phyloP scores from a whole-genome alignment of 148 eudicot species.

The Gaultheria prostrata region DNA sequence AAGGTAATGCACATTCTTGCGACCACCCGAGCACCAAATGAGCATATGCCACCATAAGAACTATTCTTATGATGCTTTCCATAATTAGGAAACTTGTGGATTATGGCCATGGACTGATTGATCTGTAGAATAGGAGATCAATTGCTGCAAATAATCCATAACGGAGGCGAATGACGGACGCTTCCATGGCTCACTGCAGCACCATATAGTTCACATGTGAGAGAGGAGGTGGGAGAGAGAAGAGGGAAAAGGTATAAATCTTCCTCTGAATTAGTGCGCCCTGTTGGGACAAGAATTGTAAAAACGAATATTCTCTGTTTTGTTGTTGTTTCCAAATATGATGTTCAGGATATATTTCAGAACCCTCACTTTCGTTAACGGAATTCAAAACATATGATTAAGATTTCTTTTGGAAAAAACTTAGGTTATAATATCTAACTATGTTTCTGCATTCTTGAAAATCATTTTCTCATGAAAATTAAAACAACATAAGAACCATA shows the following conservation, averaged over 20 bases:
- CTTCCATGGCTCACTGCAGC: constrained; percentile 68
- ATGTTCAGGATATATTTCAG: background rate
- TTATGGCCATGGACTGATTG: constrained; percentile 49
- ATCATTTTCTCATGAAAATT: background rate
- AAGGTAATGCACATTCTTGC: background rate
- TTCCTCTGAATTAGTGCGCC: background rate
- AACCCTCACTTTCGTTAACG: background rate
- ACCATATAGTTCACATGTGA: background rate
- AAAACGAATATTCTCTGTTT: background rate
- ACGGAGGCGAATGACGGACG: constrained; percentile 83
- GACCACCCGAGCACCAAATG: background rate
- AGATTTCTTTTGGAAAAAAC: background rate
- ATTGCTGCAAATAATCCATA: constrained; percentile 64
- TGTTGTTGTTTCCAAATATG: background rate
- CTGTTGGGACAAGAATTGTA: background rate
- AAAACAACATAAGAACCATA: background rate
- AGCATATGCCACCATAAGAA: background rate
- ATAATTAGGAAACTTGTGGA: constrained; percentile 13
- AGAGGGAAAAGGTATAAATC: background rate
- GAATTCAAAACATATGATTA: background rate
- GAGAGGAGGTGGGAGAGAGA: background rate
- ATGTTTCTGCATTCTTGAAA: background rate
- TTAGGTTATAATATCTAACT: background rate
- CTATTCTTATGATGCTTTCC: background rate
- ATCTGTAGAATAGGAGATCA: constrained; percentile 46